These are phyloP conservation scores for Teratosphaeria destructans DNA, from an alignment of 2,329 filamentous ascomycete genomes.

Conservation along the genomic window DNA sequence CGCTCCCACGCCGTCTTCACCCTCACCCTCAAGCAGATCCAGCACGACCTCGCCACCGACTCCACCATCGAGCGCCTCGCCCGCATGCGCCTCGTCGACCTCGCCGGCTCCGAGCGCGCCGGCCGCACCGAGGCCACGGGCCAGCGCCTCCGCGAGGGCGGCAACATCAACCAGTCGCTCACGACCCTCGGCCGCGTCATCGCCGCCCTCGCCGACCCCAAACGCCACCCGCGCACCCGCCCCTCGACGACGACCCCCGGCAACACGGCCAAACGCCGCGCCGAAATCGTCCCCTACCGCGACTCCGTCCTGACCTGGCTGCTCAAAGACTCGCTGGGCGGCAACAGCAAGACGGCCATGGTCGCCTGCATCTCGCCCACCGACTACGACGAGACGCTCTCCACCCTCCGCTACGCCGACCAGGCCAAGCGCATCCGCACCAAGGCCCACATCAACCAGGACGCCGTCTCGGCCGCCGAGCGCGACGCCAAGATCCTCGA, in stretches of 20 bases:
- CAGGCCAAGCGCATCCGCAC: conserved; percentile 97
- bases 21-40: conserved; percentile 95
- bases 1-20: conserved; percentile 97
- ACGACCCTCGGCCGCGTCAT: conserved; percentile 94
- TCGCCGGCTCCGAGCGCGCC: conserved; percentile 88
- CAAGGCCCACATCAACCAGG: conserved; percentile 88
- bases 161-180: conserved; percentile 98
- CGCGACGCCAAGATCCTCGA: conserved; percentile 86
- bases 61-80: conserved; percentile 93
- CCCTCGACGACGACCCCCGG: conserved; percentile 41
- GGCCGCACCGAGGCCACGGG: conserved; percentile 94
- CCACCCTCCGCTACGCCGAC: conserved; percentile 90
- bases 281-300: conserved; percentile 70
- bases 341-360: conserved; percentile 98
- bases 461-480: conserved; percentile 82
- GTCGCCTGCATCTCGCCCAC: conserved; percentile 93
- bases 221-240: conserved; percentile 29
- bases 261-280: conserved; percentile 8
- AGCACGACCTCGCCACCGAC: conserved; percentile 93
- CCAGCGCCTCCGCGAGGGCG: conserved; percentile 79
- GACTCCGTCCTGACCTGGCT: conserved; percentile 80
- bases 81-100: conserved; percentile 85
- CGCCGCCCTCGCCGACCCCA: conserved; percentile 69
- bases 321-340: conserved; percentile 87
- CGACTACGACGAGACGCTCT: conserved; percentile 95